Evolutionary conservation across 2,329 filamentous ascomycete species (phyloP).

Genomic region (Fusarium humuli): DNA sequence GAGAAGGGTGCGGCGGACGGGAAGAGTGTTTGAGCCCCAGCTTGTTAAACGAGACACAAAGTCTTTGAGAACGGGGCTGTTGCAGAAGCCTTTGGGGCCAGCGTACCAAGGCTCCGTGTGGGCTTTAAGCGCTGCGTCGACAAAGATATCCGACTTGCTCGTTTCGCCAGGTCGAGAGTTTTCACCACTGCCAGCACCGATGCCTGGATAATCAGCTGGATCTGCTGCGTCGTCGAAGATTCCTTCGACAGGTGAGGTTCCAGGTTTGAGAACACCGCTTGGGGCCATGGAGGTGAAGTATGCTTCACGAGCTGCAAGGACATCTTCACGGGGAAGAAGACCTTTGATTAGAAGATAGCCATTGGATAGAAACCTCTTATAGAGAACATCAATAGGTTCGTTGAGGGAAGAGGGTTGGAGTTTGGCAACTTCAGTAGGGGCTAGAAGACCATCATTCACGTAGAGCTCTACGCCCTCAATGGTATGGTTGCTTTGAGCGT

Average conservation of each 20-base stretch:
- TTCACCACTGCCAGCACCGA: slow-evolving; percentile 60
- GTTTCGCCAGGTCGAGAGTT: slow-evolving; percentile 54
- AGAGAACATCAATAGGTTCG: background rate
- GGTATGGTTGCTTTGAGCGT: background rate
- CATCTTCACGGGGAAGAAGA: slow-evolving; percentile 63
- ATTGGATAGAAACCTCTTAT: slow-evolving; percentile 41
- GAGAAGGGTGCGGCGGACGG: slow-evolving; percentile 59
- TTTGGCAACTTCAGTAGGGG: background rate
- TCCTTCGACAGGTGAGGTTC: slow-evolving; percentile 62
- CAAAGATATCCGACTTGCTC: slow-evolving; percentile 42
- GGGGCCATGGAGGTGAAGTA: slow-evolving; percentile 67
- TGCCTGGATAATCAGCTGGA: slow-evolving; percentile 43
- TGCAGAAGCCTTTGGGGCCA: slow-evolving; percentile 56
- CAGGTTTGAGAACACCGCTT: slow-evolving; percentile 67
- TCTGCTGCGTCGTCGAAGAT: slow-evolving; percentile 55
- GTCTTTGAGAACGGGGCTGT: slow-evolving; percentile 60
- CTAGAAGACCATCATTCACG: background rate
- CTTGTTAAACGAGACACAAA: slow-evolving; percentile 65
- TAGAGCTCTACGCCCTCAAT: background rate
- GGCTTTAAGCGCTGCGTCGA: slow-evolving; percentile 61
- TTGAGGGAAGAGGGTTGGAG: background rate
- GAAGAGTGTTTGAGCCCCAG: slow-evolving; percentile 61
- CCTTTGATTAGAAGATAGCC: slow-evolving; percentile 68
- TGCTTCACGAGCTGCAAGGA: slow-evolving; percentile 61
- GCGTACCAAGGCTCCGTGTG: slow-evolving; percentile 64